Conservation (phyloP, 208 protist species). For the Strigomonas culicis region DNA sequence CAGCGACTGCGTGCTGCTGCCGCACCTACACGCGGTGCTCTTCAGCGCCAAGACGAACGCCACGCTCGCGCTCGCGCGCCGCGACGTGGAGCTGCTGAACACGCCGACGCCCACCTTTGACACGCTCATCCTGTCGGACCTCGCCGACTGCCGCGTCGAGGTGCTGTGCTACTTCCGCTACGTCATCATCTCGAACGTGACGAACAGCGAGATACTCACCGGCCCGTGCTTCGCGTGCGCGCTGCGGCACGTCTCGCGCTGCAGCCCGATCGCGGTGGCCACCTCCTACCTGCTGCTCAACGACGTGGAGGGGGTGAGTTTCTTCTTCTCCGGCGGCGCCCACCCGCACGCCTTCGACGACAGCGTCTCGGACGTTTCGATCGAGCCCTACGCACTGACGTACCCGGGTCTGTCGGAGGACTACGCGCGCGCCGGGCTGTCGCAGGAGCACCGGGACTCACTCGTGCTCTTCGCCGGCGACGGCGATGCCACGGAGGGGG, state of each 20-base stretch:
- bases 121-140: conserved; percentile 51
- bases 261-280: conserved; percentile 34
- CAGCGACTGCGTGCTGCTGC: conserved; percentile 19
- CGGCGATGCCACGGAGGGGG: neutral
- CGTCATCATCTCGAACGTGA: conserved; percentile 47
- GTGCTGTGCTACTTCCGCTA: conserved; percentile 49
- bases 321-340: conserved; percentile 16
- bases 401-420: conserved; percentile 67
- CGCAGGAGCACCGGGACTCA: conserved; percentile 36
- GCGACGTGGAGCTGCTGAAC: conserved; percentile 25
- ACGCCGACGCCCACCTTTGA: conserved; percentile 18
- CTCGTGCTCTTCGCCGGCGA: conserved; percentile 6
- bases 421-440: conserved; percentile 43
- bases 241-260: conserved; percentile 38
- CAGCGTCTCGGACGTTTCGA: neutral
- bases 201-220: conserved; percentile 43
- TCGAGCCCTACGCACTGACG: conserved; percentile 27
- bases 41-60: conserved; percentile 25
- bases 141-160: conserved; percentile 48
- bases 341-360: conserved; percentile 5
- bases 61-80: conserved; percentile 26
- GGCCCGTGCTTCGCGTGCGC: conserved; percentile 54
- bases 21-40: conserved; percentile 35
- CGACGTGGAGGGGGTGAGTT: conserved; percentile 17
- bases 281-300: conserved; percentile 25